These are phyloP conservation scores for Fraxinus excelsior DNA, from an alignment of 257 asterid genomes.

Conservation along the genomic window DNA sequence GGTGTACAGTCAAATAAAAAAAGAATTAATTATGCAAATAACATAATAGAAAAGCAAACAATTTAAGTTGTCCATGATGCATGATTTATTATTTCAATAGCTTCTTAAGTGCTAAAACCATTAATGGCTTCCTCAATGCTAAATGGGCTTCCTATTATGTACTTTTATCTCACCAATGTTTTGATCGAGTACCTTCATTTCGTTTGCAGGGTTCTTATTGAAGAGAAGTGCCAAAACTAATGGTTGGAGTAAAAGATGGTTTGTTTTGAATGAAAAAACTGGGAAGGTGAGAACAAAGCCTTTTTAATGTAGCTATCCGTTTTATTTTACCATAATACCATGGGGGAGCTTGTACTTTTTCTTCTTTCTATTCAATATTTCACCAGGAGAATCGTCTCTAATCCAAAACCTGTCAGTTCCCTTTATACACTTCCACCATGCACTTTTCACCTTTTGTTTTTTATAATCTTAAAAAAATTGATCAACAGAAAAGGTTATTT, in stretches of 20 bases:
- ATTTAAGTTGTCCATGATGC: background rate
- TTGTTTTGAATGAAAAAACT: conserved; percentile 91
- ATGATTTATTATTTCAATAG: background rate
- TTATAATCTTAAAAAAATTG: background rate
- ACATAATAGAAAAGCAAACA: background rate
- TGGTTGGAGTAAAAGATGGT: conserved; percentile 97
- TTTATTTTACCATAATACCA: conserved; percentile 13
- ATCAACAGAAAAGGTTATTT: background rate
- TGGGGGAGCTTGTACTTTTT: conserved; percentile 5
- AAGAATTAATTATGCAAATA: background rate
- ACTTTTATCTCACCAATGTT: background rate
- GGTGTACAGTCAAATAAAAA: background rate
- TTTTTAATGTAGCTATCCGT: background rate
- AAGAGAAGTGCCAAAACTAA: conserved; percentile 86
- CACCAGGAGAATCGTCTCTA: background rate
- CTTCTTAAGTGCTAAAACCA: background rate
- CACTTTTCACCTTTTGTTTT: background rate
- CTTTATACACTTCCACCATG: background rate
- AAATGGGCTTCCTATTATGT: background rate
- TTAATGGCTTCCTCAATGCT: background rate
- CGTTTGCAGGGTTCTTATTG: conserved; percentile 69
- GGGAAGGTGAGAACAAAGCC: conserved; percentile 70
- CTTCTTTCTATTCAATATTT: conserved; percentile 10
- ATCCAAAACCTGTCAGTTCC: background rate
- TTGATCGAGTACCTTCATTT: conserved; percentile 10